Base-by-base conservation (phyloP, 2,329 filamentous ascomycete species). In the Exutisphaerella laricina region DNA sequence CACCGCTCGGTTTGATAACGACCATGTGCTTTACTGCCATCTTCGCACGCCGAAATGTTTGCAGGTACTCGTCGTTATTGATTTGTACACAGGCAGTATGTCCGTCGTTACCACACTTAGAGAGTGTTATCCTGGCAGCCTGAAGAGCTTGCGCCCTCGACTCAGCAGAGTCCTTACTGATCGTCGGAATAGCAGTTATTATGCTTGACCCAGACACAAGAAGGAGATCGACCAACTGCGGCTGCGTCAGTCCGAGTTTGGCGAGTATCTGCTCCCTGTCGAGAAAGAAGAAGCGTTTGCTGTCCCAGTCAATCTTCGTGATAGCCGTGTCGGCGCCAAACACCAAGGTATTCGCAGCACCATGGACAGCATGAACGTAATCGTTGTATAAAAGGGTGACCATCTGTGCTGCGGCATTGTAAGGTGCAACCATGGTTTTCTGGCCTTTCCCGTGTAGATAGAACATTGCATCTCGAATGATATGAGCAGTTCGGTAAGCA, bases 11-110 rank as follows among this genome's bases (percentile, higher is more conserved):
- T 23, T 82, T 79, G 52, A 95, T 80, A 58, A 89, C 80, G 29
- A 94, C 82, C 64, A 90, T 89, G 64, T 97, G 90, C 58, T 88
- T 84, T 37, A 96, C 79, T 1, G 82, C 83, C 75, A 94, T 82
- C 49, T 83, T 82, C 16, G 88, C 88, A 64, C 86, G 89, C 60
- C 84, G 85, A 63, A 88, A 98, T 58, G 85, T 86, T 61, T 90
- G 85, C 22, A 87, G 72, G 74, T 94, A 98, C 39, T 84, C 77
- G 38, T 94, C 82, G 45, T 96, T 88, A 58, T 84, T 82, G 60
- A 87, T 89, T 17, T 56, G 82, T 40, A 80, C 75, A 60, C 88
- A 94, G 3, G 88, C 78, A 8, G 75, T 76, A 10, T 83, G 77
- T 9, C 94, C 85, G 30, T 79, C 88, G 71, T 61, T 80, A 64